These are phyloP conservation scores for Elaeagnus macrophylla DNA, from an alignment of 306 rosid species.

Conservation along the genomic window DNA sequence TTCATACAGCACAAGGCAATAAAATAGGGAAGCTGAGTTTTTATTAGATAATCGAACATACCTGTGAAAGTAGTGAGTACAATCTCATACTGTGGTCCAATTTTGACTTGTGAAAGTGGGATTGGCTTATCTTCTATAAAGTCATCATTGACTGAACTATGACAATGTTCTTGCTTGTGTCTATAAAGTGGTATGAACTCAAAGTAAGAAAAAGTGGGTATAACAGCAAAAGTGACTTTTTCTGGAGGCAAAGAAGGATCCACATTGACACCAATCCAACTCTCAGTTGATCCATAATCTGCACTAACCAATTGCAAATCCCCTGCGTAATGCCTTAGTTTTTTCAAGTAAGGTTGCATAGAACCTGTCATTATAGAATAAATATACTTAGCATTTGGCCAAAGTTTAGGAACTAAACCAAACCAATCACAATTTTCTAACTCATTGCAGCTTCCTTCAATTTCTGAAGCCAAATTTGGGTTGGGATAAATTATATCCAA, in stretches of 20 bases:
- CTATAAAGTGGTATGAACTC: constrained; percentile 78
- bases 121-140: constrained; percentile 67
- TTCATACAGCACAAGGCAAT: not conserved
- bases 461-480: constrained; percentile 38
- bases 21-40: not conserved
- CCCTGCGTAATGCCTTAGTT: constrained; percentile 60
- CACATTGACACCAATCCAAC: constrained; percentile 91
- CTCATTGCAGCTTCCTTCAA: constrained; percentile 40
- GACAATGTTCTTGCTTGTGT: constrained; percentile 20
- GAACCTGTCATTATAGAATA: constrained; percentile 93
- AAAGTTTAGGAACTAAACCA: constrained; percentile 60
- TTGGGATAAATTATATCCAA: constrained; percentile 43
- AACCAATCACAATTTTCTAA: constrained; percentile 45
- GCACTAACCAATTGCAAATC: constrained; percentile 78
- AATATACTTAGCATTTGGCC: constrained; percentile 82
- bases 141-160: constrained; percentile 34
- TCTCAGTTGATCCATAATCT: constrained; percentile 93
- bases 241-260: constrained; percentile 74
- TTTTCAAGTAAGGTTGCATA: constrained; percentile 74
- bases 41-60: constrained; percentile 14
- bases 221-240: constrained; percentile 63
- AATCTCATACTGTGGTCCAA: constrained; percentile 78
- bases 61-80: constrained; percentile 93
- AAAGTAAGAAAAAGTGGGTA: constrained; percentile 84
- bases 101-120: constrained; percentile 58